Evolutionary conservation across 345 rosid genomes (phyloP).

Genomic region (Cardamine resedifolia): DNA sequence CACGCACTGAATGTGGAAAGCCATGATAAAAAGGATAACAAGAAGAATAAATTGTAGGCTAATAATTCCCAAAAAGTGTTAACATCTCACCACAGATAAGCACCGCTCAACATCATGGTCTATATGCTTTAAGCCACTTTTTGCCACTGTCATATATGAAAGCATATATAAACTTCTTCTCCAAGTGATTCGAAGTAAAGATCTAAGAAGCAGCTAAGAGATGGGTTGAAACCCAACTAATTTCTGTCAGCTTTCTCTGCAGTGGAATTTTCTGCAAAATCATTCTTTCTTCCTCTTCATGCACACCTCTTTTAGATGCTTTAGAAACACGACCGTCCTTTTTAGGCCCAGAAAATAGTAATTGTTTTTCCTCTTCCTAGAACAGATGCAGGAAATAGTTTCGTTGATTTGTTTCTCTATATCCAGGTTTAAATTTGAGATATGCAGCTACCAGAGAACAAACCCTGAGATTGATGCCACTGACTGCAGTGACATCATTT

Average conservation of each 20-base stretch:
- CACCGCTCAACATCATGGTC: conserved; percentile 74
- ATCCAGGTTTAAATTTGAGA: conserved; percentile 7
- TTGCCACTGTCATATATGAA: conserved; percentile 58
- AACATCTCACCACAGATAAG: conserved; percentile 75
- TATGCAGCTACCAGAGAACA: conserved; percentile 22
- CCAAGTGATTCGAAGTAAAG: conserved; percentile 15
- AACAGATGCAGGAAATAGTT: conserved; percentile 18
- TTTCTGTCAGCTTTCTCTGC: conserved; percentile 79
- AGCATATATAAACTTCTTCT: conserved; percentile 35
- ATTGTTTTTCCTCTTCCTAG: conserved; percentile 87
- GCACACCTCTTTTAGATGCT: conserved; percentile 71
- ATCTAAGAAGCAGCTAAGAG: conserved; percentile 14
- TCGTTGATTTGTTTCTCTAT: background rate
- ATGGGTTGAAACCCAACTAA: conserved; percentile 57
- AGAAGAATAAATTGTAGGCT: background rate
- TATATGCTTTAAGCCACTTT: conserved; percentile 66
- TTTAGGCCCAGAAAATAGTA: conserved; percentile 56
- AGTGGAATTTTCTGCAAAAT: conserved; percentile 76
- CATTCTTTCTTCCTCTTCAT: conserved; percentile 80
- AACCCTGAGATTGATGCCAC: conserved; percentile 90
- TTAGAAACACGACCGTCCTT: conserved; percentile 71
- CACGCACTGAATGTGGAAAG: conserved; percentile 55
- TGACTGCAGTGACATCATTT: conserved; percentile 91
- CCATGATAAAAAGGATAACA: conserved; percentile 31
- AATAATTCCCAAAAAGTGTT: conserved; percentile 2